A percentile compares a stretch with the other conserved stretches of the same genome.
Conservation (phyloP, 202 grass and related monocot species). For the Zizania palustris region DNA sequence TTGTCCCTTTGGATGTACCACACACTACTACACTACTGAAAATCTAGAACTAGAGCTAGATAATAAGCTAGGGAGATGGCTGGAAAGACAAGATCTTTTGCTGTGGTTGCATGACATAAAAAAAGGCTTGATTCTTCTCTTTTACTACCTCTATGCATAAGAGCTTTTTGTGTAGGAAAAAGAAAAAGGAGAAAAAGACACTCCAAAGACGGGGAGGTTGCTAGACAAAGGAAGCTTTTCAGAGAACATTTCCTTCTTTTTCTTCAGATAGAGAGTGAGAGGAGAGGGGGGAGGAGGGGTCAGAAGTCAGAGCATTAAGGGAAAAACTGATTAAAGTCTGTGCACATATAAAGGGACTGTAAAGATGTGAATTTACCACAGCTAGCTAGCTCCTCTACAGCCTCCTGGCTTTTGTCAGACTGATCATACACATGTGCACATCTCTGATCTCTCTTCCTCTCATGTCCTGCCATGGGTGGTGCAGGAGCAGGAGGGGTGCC, state of each 20-base stretch:
- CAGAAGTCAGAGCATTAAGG: constrained; percentile 65
- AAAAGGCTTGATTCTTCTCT: constrained; percentile 58
- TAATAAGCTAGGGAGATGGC: constrained; percentile 13
- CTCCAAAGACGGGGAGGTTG: constrained; percentile 74
- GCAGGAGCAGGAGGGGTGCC: constrained; percentile 1
- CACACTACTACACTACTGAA: background rate
- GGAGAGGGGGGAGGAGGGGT: constrained; percentile 28
- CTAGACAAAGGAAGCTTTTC: constrained; percentile 91
- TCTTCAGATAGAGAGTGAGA: constrained; percentile 40
- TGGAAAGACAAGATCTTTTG: constrained; percentile 45
- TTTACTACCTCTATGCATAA: constrained; percentile 51
- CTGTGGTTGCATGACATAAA: constrained; percentile 45
- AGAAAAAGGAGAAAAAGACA: constrained; percentile 61
- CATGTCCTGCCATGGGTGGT: constrained; percentile 29
- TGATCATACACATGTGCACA: constrained; percentile 46
- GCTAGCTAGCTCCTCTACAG: constrained; percentile 3
- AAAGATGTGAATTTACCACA: constrained; percentile 72
- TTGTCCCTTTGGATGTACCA: constrained; percentile 46
- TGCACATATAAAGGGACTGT: constrained; percentile 45
- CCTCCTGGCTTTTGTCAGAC: constrained; percentile 35
- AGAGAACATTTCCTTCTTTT: constrained; percentile 68
- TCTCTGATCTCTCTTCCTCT: constrained; percentile 20
- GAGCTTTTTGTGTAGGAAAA: constrained; percentile 57
- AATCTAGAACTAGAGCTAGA: constrained; percentile 32
- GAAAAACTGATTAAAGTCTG: constrained; percentile 67